These are phyloP conservation scores for Saccharomycopsis malanga DNA, from an alignment of 805 yeast genomes.

Conservation along the genomic window DNA sequence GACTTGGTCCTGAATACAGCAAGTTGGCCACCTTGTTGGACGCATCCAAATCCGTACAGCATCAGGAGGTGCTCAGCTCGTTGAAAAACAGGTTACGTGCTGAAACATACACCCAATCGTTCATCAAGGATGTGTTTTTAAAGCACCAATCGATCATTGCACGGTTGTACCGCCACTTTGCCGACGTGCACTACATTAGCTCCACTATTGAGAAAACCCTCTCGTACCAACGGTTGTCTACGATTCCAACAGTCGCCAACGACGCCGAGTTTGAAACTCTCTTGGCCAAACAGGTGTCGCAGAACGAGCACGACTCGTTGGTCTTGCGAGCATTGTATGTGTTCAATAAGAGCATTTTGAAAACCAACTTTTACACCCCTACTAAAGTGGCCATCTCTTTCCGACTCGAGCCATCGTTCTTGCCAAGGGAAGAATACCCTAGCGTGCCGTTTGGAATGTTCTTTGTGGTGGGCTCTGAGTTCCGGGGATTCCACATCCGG, in stretches of 20 bases:
- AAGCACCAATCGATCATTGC: slow-evolving; percentile 65
- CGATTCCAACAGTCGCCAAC: slow-evolving; percentile 63
- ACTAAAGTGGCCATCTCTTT: slow-evolving; percentile 93
- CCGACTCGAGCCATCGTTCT: slow-evolving; percentile 78
- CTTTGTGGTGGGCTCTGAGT: slow-evolving; percentile 91
- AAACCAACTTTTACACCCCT: slow-evolving; percentile 90
- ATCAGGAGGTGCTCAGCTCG: slow-evolving; percentile 68
- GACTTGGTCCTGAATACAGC: slow-evolving; percentile 85
- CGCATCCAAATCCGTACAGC: slow-evolving; percentile 51
- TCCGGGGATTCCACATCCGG: slow-evolving; percentile 95
- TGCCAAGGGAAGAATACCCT: slow-evolving; percentile 83
- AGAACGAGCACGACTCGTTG: slow-evolving; percentile 67
- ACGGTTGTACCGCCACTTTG: slow-evolving; percentile 84
- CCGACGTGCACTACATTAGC: slow-evolving; percentile 80
- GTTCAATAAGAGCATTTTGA: slow-evolving; percentile 81
- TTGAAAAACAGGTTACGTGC: slow-evolving; percentile 86
- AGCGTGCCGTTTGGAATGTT: slow-evolving; percentile 93
- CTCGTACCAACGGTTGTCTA: slow-evolving; percentile 79
- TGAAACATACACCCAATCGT: slow-evolving; percentile 86
- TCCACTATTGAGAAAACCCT: slow-evolving; percentile 60
- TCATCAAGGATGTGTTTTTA: slow-evolving; percentile 69
- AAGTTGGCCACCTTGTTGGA: slow-evolving; percentile 60
- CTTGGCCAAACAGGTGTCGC: slow-evolving; percentile 60
- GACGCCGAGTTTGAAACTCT: slow-evolving; percentile 69
- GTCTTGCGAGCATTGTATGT: slow-evolving; percentile 76